A percentile compares a stretch with the other conserved stretches of the same genome.
phyloP scores from a whole-genome alignment of 352 stramenopile species.

The Globisporangium heterothallicum region DNA sequence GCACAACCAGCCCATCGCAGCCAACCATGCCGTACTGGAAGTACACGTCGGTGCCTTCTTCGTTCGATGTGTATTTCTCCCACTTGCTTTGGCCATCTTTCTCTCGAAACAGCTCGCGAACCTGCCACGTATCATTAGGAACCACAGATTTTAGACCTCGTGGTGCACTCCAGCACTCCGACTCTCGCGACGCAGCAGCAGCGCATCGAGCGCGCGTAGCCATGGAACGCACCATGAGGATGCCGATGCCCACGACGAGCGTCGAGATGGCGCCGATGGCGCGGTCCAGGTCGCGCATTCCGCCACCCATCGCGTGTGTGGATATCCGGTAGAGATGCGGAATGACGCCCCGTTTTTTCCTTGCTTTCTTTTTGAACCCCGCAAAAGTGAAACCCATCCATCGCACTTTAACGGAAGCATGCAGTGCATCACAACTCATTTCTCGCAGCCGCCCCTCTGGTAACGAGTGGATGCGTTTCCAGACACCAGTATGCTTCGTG shows the following conservation, averaged over 20 bases:
- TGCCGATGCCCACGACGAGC: constrained; percentile 63
- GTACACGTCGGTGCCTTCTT: constrained; percentile 61
- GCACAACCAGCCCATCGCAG: neutral
- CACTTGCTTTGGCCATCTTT: constrained; percentile 47
- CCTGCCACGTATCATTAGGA: constrained; percentile 19
- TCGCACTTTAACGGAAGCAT: constrained; percentile 5
- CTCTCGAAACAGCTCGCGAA: constrained; percentile 56
- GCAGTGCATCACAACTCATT: neutral
- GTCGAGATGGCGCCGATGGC: constrained; percentile 73
- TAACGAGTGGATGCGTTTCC: neutral
- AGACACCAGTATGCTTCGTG: too few relatives aligned
- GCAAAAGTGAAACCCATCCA: constrained; percentile 3
- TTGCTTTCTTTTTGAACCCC: constrained; percentile 7
- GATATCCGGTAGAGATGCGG: neutral
- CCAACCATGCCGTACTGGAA: constrained; percentile 42
- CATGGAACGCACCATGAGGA: constrained; percentile 50
- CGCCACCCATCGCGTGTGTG: constrained; percentile 28
- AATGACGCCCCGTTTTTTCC: neutral
- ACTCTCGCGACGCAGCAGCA: too few relatives aligned
- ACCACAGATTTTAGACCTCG: neutral
- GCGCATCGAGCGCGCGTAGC: too few relatives aligned
- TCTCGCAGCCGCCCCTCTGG: neutral
- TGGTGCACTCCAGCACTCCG: neutral
- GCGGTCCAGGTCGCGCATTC: constrained; percentile 74
- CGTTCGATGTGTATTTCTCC: constrained; percentile 42